These are phyloP conservation scores for Plicaturopsis crispa DNA, from an alignment of 768 basidiomycete genomes.

Conservation along the genomic window DNA sequence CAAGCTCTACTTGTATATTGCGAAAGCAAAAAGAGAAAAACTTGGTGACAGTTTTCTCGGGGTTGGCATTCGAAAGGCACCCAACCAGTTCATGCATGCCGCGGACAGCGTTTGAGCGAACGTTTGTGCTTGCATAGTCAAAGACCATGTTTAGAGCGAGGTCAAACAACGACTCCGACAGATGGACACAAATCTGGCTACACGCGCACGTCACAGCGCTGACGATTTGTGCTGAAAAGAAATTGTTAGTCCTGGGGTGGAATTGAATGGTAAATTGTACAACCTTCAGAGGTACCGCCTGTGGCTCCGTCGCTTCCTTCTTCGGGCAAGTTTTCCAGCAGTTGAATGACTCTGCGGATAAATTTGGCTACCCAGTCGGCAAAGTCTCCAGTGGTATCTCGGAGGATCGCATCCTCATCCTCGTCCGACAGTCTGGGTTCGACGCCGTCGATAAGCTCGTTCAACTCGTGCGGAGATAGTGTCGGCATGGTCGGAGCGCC, in stretches of 20 bases:
- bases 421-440: conserved; percentile 40
- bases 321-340: conserved; percentile 83
- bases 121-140: conserved; percentile 75
- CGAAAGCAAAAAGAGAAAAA: conserved; percentile 68
- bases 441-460: conserved; percentile 27
- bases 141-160: conserved; percentile 77
- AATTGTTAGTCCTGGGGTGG: conserved; percentile 2
- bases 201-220: conserved; percentile 73
- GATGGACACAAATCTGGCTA: conserved; percentile 69
- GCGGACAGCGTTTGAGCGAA: conserved; percentile 79
- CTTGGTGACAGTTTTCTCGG: conserved; percentile 67
- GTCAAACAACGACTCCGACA: conserved; percentile 70
- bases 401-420: conserved; percentile 64
- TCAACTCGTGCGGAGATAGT: conserved; percentile 29
- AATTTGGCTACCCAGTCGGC: conserved; percentile 82
- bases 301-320: conserved; percentile 61
- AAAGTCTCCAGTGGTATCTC: conserved; percentile 67
- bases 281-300: conserved; percentile 61
- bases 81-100: conserved; percentile 83
- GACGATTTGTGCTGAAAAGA: conserved; percentile 53
- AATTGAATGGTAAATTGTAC: conserved; percentile 5
- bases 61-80: conserved; percentile 76
- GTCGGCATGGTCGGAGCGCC: conserved; percentile 12
- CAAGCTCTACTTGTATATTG: conserved; percentile 71
- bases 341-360: conserved; percentile 66